A percentile compares a stretch with the other conserved stretches of the same genome.
These are phyloP conservation scores for Gomphus sp. DNA, from an alignment of 1,284 basidiomycete genomes.

Conservation along the genomic window DNA sequence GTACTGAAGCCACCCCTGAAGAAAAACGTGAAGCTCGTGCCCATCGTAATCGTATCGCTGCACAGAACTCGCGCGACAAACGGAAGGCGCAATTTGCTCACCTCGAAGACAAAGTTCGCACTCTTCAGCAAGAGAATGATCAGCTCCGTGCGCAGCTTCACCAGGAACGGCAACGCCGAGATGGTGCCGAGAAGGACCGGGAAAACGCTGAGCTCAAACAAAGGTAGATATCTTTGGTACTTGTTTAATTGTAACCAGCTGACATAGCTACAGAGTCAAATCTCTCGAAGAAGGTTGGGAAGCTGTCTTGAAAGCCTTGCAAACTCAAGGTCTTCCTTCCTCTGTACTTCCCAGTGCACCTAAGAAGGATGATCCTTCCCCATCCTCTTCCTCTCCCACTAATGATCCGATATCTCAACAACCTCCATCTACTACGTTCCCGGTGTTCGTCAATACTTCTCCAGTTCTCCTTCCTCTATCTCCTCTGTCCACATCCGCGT, in stretches of 20 bases:
- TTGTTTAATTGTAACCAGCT: neutral
- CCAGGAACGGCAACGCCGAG: slow-evolving; percentile 27
- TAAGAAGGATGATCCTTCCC: slow-evolving; percentile 16
- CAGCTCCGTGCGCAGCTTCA: slow-evolving; percentile 27
- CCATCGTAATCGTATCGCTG: slow-evolving; percentile 75
- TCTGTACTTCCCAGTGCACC: slow-evolving; percentile 20
- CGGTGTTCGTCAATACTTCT: slow-evolving; percentile 5
- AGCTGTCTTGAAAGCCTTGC: slow-evolving; percentile 62
- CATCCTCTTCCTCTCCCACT: slow-evolving; percentile 18
- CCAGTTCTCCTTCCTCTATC: slow-evolving; percentile 8
- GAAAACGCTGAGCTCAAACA: slow-evolving; percentile 71
- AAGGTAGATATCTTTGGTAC: slow-evolving; percentile 23
- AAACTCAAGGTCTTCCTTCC: slow-evolving; percentile 50
- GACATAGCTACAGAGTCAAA: slow-evolving; percentile 30
- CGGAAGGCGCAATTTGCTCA: slow-evolving; percentile 65
- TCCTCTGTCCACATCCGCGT: slow-evolving; percentile 24
- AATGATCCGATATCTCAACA: slow-evolving; percentile 19
- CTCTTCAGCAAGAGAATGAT: slow-evolving; percentile 38
- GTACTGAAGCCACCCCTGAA: slow-evolving; percentile 51
- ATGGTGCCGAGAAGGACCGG: slow-evolving; percentile 32
- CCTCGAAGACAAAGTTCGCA: slow-evolving; percentile 32
- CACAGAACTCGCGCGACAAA: slow-evolving; percentile 75
- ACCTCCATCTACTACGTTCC: slow-evolving; percentile 17
- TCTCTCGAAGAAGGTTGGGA: slow-evolving; percentile 74
- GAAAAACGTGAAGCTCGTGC: slow-evolving; percentile 76